phyloP scores from a whole-genome alignment of 2,329 filamentous ascomycete species.

The Fusarium dimerum region DNA sequence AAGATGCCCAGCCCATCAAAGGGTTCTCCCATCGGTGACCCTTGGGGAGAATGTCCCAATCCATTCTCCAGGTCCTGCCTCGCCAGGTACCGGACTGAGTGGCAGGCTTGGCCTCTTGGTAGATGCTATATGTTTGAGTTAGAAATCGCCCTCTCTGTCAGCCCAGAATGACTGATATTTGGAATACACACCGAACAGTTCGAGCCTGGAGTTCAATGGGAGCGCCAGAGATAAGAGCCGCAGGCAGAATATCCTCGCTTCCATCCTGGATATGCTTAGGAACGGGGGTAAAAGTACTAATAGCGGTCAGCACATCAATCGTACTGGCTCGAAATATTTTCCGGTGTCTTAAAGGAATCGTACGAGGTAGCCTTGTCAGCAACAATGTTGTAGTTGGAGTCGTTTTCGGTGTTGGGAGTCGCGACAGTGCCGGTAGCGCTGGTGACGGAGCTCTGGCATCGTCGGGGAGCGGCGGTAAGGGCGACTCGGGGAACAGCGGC shows the following conservation, averaged over 20 bases:
- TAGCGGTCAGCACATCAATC: constrained; percentile 19
- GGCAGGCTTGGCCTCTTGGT: constrained; percentile 86
- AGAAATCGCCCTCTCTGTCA: background rate
- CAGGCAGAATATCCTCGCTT: constrained; percentile 78
- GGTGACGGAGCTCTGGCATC: constrained; percentile 56
- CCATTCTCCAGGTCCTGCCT: constrained; percentile 88
- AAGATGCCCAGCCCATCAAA: constrained; percentile 98
- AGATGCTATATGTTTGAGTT: constrained; percentile 66
- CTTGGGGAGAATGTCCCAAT: constrained; percentile 92
- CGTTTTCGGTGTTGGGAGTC: constrained; percentile 53
- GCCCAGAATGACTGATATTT: background rate
- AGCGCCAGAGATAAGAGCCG: constrained; percentile 86
- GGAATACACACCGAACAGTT: constrained; percentile 75
- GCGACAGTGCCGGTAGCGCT: constrained; percentile 42
- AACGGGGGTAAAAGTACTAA: constrained; percentile 85
- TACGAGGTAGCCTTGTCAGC: constrained; percentile 93
- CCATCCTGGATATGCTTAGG: constrained; percentile 89
- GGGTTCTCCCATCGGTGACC: constrained; percentile 98
- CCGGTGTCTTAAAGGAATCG: constrained; percentile 14
- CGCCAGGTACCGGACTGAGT: constrained; percentile 93
- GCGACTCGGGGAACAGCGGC: constrained; percentile 40
- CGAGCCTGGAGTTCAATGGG: constrained; percentile 92
- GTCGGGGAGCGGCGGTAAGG: constrained; percentile 47
- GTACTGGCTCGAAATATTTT: constrained; percentile 3
- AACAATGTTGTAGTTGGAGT: constrained; percentile 78